phyloP scores from a whole-genome alignment of 2,329 filamentous ascomycete species.

The Penicillium sp. region DNA sequence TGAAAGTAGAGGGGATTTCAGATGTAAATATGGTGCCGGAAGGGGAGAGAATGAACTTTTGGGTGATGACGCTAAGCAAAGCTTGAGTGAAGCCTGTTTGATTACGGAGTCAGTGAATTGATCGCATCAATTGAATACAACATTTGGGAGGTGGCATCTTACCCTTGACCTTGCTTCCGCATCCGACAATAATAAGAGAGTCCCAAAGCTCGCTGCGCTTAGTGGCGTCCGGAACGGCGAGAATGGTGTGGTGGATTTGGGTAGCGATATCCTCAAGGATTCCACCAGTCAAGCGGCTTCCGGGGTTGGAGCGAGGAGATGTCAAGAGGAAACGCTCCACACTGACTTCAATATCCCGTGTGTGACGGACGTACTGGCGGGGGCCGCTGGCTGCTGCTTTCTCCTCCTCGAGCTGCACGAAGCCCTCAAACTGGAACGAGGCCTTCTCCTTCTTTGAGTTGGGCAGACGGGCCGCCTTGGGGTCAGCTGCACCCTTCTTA shows the following conservation, averaged over 20 bases:
- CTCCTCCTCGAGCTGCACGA: constrained; percentile 56
- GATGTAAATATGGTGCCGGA: constrained; percentile 97
- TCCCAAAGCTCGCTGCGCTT: constrained; percentile 91
- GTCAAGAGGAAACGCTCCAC: constrained; percentile 62
- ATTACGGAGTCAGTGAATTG: constrained; percentile 42
- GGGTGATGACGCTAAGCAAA: constrained; percentile 74
- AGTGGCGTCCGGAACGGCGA: constrained; percentile 79
- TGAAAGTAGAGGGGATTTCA: constrained; percentile 90
- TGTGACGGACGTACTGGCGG: constrained; percentile 55
- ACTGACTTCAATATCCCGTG: constrained; percentile 62
- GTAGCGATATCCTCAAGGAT: constrained; percentile 83
- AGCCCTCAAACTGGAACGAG: constrained; percentile 64
- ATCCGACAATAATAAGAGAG: constrained; percentile 85
- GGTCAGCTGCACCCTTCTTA: constrained; percentile 54
- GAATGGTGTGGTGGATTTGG: constrained; percentile 79
- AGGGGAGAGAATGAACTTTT: constrained; percentile 87
- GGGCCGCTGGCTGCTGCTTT: constrained; percentile 52
- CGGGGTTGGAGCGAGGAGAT: constrained; percentile 40
- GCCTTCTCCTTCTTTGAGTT: constrained; percentile 63
- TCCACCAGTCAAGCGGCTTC: constrained; percentile 51
- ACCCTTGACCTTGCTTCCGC: constrained; percentile 71
- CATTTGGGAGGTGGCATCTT: constrained; percentile 10
- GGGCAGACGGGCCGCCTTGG: constrained; percentile 55
- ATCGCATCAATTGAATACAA: constrained; percentile 18
- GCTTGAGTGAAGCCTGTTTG: constrained; percentile 80